These are phyloP conservation scores for Phytophthora lateralis DNA, from an alignment of 352 stramenopile species.

Conservation along the genomic window DNA sequence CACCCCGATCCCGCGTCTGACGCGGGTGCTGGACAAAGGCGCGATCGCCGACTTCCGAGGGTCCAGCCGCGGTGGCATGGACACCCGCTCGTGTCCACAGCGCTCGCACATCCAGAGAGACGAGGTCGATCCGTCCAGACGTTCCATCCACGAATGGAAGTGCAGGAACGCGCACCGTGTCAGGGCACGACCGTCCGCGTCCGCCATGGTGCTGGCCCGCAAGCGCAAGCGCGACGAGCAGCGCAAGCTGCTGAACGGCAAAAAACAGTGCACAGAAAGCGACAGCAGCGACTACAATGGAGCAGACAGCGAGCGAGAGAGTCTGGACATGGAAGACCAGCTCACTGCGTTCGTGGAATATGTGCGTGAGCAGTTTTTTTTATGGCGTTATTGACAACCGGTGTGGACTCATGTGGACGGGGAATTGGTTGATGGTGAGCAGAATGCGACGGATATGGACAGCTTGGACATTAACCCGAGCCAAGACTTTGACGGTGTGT, in stretches of 20 bases:
- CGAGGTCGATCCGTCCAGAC: conserved; percentile 6
- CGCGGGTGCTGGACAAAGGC: conserved; percentile 5
- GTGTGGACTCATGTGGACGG: conserved; percentile 7
- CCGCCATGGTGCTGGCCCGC: conserved; percentile 34
- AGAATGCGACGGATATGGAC: conserved; percentile 65
- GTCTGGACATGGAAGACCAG: conserved; percentile 49
- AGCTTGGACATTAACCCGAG: conserved; percentile 63
- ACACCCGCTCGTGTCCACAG: conserved; percentile 9
- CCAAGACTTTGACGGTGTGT: conserved; percentile 62
- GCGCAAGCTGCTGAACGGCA: conserved; percentile 25
- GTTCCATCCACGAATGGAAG: conserved; percentile 8
- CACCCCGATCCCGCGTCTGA: conserved; percentile 6
- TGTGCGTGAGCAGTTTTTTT: conserved; percentile 33
- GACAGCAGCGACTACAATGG: conserved; percentile 34
- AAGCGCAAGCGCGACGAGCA: conserved; percentile 42
- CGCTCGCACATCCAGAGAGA: conserved; percentile 29
- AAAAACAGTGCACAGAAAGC: conserved; percentile 29
- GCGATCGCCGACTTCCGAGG: conserved; percentile 6
- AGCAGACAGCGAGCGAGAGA: conserved; percentile 35
- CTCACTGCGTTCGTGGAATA: conserved; percentile 69
- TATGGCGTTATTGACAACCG: background rate
- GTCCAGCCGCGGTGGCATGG: background rate
- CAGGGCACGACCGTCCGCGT: conserved; percentile 32
- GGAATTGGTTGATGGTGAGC: background rate
- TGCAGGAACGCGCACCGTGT: conserved; percentile 1